Evolutionary conservation across 768 basidiomycete genomes (phyloP).

Genomic region (Albatrellus ellisii): DNA sequence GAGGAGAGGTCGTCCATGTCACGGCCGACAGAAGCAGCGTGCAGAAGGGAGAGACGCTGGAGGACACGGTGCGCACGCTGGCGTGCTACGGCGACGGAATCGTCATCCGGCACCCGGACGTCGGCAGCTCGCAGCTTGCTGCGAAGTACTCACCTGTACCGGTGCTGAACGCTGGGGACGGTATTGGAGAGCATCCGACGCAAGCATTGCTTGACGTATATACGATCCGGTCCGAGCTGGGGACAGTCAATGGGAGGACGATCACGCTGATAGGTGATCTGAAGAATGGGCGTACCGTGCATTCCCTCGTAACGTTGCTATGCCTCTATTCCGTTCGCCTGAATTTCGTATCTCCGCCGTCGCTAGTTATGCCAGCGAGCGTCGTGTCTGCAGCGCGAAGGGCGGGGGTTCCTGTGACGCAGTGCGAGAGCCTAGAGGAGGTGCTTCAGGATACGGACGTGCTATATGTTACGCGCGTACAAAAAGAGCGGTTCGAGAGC

Average conservation of each 20-base stretch:
- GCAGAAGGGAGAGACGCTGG: constrained; percentile 83
- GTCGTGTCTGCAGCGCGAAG: constrained; percentile 78
- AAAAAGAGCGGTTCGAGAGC: constrained; percentile 83
- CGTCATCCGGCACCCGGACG: constrained; percentile 87
- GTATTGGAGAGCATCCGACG: constrained; percentile 94
- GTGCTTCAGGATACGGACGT: constrained; percentile 91
- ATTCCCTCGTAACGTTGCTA: constrained; percentile 86
- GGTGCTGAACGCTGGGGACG: constrained; percentile 94
- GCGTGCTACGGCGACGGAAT: constrained; percentile 94
- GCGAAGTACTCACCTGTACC: constrained; percentile 95
- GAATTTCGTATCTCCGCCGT: constrained; percentile 87
- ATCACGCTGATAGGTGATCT: constrained; percentile 90
- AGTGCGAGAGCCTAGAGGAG: constrained; percentile 84
- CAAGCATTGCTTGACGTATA: constrained; percentile 86
- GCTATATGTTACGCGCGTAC: constrained; percentile 90
- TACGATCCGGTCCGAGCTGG: constrained; percentile 95
- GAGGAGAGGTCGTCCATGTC: constrained; percentile 88
- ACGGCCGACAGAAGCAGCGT: constrained; percentile 76
- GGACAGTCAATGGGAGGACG: constrained; percentile 92
- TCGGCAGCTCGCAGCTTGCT: constrained; percentile 90
- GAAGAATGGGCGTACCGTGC: constrained; percentile 96
- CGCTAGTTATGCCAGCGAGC: constrained; percentile 77
- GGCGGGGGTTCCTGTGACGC: constrained; percentile 64
- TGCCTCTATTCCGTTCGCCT: constrained; percentile 87
- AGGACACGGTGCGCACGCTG: constrained; percentile 88